Conservation (phyloP, 129 eudicot species). For the Saposhnikovia divaricata region DNA sequence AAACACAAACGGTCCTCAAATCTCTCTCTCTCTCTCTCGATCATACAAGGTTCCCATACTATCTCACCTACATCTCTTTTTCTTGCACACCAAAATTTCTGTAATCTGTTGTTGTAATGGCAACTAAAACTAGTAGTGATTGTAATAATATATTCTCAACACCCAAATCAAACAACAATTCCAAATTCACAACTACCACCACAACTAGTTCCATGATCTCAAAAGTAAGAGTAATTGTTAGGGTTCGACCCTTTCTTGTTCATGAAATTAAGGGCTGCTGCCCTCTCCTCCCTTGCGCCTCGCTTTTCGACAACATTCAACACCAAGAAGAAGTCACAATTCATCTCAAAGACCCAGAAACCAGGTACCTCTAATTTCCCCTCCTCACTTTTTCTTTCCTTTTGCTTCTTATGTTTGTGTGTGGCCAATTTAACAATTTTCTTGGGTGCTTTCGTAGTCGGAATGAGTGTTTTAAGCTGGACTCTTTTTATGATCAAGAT, state of each 20-base stretch:
- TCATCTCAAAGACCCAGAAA: conserved; percentile 63
- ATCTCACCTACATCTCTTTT: not conserved
- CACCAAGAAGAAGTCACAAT: conserved; percentile 61
- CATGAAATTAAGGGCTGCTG: conserved; percentile 22
- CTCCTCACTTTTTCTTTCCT: not conserved
- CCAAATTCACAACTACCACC: not conserved
- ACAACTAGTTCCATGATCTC: conserved; percentile 21
- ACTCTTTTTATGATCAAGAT: conserved; percentile 58
- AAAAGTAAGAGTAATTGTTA: conserved; percentile 57
- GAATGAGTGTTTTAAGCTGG: conserved; percentile 66
- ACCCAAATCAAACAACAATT: conserved; percentile 15
- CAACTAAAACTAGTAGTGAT: not conserved
- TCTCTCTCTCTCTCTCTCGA: not conserved
- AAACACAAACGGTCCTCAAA: not conserved
- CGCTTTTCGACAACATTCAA: conserved; percentile 34
- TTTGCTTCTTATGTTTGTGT: not conserved
- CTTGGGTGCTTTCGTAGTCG: conserved; percentile 39
- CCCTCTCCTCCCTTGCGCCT: conserved; percentile 34
- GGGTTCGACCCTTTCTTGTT: conserved; percentile 71
- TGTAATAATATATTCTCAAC: not conserved
- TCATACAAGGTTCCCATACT: too few species aligned
- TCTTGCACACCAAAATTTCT: not conserved
- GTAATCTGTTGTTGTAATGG: not conserved
- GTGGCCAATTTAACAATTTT: not conserved
- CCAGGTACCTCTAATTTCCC: conserved; percentile 32